Evolutionary conservation across 225 moss, liverwort and hornwort species (phyloP).

Genomic region (Polytrichum formosum): DNA sequence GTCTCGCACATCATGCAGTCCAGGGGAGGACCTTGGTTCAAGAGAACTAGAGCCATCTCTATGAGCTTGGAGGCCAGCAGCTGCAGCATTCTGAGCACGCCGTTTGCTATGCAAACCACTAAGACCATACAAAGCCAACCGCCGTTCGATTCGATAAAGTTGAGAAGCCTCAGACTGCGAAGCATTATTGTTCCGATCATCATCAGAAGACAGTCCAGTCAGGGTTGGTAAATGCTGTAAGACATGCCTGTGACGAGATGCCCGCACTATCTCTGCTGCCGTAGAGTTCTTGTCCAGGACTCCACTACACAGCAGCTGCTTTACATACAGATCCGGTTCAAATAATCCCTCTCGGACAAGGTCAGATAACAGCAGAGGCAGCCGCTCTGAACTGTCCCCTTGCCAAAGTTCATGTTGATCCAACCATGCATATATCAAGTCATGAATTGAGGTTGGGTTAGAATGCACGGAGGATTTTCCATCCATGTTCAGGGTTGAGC

Average conservation of each 20-base stretch:
- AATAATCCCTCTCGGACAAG: slow-evolving; percentile 83
- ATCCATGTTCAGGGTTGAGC: slow-evolving; percentile 16
- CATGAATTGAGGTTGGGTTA: slow-evolving; percentile 48
- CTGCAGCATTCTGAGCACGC: slow-evolving; percentile 29
- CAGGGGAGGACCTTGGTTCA: slow-evolving; percentile 34
- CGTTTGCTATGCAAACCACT: slow-evolving; percentile 44
- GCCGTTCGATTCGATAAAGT: slow-evolving; percentile 73
- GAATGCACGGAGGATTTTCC: slow-evolving; percentile 18
- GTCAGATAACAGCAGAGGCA: slow-evolving; percentile 84
- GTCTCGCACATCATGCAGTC: slow-evolving; percentile 36
- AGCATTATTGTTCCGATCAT: slow-evolving; percentile 23
- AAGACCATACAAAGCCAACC: slow-evolving; percentile 76
- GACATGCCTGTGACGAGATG: slow-evolving; percentile 76
- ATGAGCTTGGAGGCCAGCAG: slow-evolving; percentile 22
- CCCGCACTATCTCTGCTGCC: slow-evolving; percentile 55
- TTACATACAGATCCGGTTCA: slow-evolving; percentile 80
- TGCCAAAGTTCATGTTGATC: slow-evolving; percentile 90
- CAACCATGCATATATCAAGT: slow-evolving; percentile 94
- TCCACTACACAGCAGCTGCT: slow-evolving; percentile 85
- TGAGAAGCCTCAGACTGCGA: slow-evolving; percentile 55
- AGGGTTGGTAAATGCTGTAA: slow-evolving; percentile 71
- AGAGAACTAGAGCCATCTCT: slow-evolving; percentile 33
- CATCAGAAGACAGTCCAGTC: slow-evolving; percentile 29
- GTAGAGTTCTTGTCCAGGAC: slow-evolving; percentile 75
- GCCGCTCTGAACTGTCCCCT: slow-evolving; percentile 69